Evolutionary conservation across 768 basidiomycete genomes (phyloP).

Genomic region (Trametes coccinea): DNA sequence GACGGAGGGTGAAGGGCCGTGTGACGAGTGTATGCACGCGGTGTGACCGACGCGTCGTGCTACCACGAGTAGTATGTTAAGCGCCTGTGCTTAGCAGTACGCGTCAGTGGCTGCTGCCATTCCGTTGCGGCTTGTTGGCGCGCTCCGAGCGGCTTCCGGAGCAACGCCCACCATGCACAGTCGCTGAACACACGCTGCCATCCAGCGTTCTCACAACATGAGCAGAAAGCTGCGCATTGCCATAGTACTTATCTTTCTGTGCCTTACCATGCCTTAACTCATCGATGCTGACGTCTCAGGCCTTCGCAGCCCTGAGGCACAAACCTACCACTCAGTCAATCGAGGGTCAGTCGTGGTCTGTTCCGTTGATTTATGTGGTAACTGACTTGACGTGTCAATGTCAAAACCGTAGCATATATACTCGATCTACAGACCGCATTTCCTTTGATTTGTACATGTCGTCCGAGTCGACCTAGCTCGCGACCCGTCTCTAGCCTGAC

Average conservation of each 20-base stretch:
- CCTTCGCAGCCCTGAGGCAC: slow-evolving; percentile 45
- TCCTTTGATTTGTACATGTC: slow-evolving; percentile 16
- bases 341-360: slow-evolving; percentile 34
- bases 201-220: not conserved
- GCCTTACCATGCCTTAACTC: not conserved
- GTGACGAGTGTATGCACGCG: slow-evolving; percentile 2
- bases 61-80: not conserved
- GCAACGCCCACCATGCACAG: slow-evolving; percentile 7
- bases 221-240: slow-evolving; percentile 17
- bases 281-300: slow-evolving; percentile 34
- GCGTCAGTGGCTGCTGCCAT: too few relatives aligned
- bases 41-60: slow-evolving; percentile 21
- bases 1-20: slow-evolving; percentile 9
- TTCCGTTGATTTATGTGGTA: not conserved
- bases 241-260: slow-evolving; percentile 10
- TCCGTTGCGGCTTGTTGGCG: too few relatives aligned
- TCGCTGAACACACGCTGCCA: not conserved
- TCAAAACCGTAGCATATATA: slow-evolving; percentile 42
- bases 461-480: not conserved
- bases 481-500: too few relatives aligned
- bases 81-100: too few relatives aligned
- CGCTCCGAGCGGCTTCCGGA: slow-evolving; percentile 3
- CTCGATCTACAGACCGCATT: slow-evolving; percentile 43
- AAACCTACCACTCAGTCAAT: slow-evolving; percentile 45
- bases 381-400: not conserved